Evolutionary conservation across 345 rosid species (phyloP).

Genomic region (Kernera saxatilis): DNA sequence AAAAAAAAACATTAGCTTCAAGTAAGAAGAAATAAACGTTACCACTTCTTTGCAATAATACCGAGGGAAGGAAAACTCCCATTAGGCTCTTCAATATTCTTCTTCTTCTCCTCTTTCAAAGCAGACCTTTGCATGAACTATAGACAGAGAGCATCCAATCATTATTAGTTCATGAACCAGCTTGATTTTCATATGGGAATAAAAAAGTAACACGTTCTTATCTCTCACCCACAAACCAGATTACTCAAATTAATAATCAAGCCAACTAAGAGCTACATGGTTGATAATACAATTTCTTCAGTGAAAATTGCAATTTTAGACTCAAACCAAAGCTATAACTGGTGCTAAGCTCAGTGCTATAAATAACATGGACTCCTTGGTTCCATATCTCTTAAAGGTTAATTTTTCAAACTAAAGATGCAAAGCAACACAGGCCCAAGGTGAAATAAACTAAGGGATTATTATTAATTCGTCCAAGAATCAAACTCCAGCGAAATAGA

Average conservation of each 20-base stretch:
- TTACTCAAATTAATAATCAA: not conserved
- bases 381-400: not conserved
- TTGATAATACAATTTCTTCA: not conserved
- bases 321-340: not conserved
- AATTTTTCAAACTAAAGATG: not conserved
- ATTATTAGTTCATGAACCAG: not conserved
- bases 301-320: not conserved
- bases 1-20: not conserved
- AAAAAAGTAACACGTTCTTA: not conserved
- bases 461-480: not conserved
- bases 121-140: slow-evolving; percentile 92
- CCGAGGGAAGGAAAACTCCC: slow-evolving; percentile 41
- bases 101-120: slow-evolving; percentile 51
- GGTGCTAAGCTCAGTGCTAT: not conserved
- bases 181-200: not conserved
- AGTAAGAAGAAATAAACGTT: not conserved
- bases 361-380: not conserved
- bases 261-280: not conserved
- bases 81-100: slow-evolving; percentile 52
- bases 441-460: not conserved
- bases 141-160: not conserved
- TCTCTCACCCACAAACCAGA: not conserved
- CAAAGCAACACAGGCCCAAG: not conserved
- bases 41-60: slow-evolving; percentile 59
- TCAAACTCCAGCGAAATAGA: not conserved